Evolutionary conservation across 306 rosid genomes (phyloP).

Genomic region (Mimosa pudica): DNA sequence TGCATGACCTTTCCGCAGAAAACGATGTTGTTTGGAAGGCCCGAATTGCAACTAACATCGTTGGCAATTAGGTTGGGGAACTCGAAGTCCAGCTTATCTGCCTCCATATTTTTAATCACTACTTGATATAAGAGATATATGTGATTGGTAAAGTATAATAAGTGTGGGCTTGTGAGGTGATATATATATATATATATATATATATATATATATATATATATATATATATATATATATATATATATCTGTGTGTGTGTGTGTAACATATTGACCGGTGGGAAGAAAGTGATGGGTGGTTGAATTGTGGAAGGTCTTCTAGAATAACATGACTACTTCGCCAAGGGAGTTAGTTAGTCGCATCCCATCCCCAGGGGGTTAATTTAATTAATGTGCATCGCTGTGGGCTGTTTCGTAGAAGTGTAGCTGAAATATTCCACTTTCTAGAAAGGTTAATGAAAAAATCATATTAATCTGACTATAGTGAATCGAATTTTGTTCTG

Average conservation of each 20-base stretch:
- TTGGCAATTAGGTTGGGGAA: conserved; percentile 17
- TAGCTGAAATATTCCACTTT: background rate
- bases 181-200: no score
- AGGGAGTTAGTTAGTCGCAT: background rate
- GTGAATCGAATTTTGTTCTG: no score
- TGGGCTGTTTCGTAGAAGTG: background rate
- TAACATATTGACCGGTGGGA: background rate
- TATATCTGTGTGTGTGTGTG: no score
- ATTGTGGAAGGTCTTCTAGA: background rate
- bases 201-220: no score
- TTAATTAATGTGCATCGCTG: background rate
- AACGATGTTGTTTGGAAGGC: conserved; percentile 32
- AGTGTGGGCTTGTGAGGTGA: background rate
- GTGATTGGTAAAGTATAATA: background rate
- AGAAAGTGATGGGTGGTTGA: background rate
- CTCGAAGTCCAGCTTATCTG: conserved; percentile 35
- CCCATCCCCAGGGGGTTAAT: background rate
- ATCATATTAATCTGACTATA: no score
- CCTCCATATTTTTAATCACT: background rate
- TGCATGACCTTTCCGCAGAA: conserved; percentile 41
- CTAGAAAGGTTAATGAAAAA: background rate
- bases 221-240: no score
- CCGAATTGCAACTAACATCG: background rate
- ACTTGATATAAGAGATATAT: background rate
- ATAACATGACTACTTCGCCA: background rate